These are phyloP conservation scores for Cocos nucifera DNA, from an alignment of 176 grass and related monocot genomes.

Conservation along the genomic window DNA sequence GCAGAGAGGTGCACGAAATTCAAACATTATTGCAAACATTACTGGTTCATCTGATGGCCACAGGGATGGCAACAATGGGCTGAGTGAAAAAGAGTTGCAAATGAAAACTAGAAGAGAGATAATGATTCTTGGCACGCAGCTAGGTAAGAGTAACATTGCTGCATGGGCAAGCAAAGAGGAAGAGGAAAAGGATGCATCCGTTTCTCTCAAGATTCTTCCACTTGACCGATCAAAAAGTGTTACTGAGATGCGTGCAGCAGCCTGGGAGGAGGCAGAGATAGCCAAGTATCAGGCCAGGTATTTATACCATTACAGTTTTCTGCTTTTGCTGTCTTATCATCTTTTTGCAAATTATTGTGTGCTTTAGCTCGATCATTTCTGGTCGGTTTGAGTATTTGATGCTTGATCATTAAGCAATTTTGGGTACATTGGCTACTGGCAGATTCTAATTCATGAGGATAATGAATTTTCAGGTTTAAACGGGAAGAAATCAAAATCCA, in stretches of 20 bases:
- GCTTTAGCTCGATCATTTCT: no score
- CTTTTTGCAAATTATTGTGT: no score
- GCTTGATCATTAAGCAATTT: not conserved
- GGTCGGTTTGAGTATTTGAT: no score
- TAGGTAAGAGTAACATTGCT: slow-evolving; percentile 87
- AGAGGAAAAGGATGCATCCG: slow-evolving; percentile 59
- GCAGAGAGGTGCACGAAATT: slow-evolving; percentile 21
- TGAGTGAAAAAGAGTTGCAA: slow-evolving; percentile 73
- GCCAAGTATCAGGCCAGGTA: slow-evolving; percentile 86
- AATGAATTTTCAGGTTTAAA: slow-evolving; percentile 53
- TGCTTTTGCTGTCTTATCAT: not conserved
- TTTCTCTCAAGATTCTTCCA: slow-evolving; percentile 37
- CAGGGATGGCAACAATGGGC: slow-evolving; percentile 31
- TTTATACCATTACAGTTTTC: slow-evolving; percentile 6
- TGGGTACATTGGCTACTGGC: not conserved
- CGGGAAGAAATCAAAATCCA: slow-evolving; percentile 93
- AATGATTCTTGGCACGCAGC: slow-evolving; percentile 81
- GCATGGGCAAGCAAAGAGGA: slow-evolving; percentile 95
- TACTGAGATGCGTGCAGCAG: slow-evolving; percentile 52
- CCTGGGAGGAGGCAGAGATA: slow-evolving; percentile 93
- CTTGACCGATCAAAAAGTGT: slow-evolving; percentile 45
- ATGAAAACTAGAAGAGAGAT: slow-evolving; percentile 83
- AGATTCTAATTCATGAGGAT: not conserved
- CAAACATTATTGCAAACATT: slow-evolving; percentile 21
- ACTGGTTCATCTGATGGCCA: slow-evolving; percentile 23